phyloP scores from a whole-genome alignment of 2,329 filamentous ascomycete genomes.

The Neobulgaria alba region DNA sequence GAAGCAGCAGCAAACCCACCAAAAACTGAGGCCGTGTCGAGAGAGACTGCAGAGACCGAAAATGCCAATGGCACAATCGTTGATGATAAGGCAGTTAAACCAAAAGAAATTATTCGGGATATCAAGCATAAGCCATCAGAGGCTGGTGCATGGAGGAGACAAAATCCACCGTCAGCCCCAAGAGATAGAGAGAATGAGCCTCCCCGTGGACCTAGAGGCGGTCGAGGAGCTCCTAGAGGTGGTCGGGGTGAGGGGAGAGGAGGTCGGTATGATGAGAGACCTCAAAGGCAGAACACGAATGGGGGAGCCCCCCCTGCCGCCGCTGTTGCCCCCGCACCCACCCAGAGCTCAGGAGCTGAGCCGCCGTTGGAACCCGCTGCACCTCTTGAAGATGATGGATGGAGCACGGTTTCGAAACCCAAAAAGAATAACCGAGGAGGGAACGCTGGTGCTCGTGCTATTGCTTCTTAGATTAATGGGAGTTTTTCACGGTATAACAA shows the following conservation, averaged over 20 bases:
- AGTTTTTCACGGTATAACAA: too few relatives aligned
- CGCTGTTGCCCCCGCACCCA: constrained; percentile 23
- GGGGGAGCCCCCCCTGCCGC: constrained; percentile 34
- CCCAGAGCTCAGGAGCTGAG: constrained; percentile 30
- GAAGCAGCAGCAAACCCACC: constrained; percentile 17
- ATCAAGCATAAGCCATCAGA: constrained; percentile 48
- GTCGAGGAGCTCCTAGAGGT: constrained; percentile 27
- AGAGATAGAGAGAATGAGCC: constrained; percentile 34
- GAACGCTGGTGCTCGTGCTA: constrained; percentile 24
- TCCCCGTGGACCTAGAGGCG: constrained; percentile 35
- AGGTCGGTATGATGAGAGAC: constrained; percentile 23
- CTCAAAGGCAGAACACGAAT: constrained; percentile 27
- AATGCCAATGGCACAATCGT: constrained; percentile 30
- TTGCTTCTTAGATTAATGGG: constrained; percentile 29
- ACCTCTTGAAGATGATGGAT: constrained; percentile 50
- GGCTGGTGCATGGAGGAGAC: constrained; percentile 51
- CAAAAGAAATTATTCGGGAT: constrained; percentile 37
- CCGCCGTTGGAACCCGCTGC: constrained; percentile 31
- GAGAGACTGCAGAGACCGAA: constrained; percentile 27
- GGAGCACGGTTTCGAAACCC: constrained; percentile 47
- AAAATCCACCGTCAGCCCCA: constrained; percentile 33
- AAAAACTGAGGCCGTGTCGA: constrained; percentile 26
- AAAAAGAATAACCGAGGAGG: constrained; percentile 31
- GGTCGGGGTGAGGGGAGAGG: constrained; percentile 32
- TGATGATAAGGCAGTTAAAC: constrained; percentile 42